These are phyloP conservation scores for Penicillium silybi DNA, from an alignment of 495 filamentous ascomycete species.

Conservation along the genomic window DNA sequence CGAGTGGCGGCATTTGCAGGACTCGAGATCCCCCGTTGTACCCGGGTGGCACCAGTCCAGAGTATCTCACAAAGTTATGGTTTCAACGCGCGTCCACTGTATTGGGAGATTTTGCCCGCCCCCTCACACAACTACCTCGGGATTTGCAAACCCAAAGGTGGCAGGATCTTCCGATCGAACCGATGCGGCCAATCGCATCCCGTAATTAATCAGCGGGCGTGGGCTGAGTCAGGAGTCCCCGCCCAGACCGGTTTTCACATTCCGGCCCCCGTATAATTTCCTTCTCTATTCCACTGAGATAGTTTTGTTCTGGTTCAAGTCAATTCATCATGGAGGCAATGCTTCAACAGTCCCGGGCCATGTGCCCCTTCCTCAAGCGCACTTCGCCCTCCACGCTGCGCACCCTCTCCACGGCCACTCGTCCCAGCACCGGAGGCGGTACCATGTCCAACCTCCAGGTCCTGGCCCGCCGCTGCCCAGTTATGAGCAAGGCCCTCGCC, in stretches of 20 bases:
- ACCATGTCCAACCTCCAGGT: conserved; percentile 97
- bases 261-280: not conserved
- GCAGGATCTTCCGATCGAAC: conserved; percentile 1
- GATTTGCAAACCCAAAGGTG: not conserved
- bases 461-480: conserved; percentile 88
- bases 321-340: conserved; percentile 74
- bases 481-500: conserved; percentile 96
- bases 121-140: not conserved
- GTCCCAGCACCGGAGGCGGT: conserved; percentile 68
- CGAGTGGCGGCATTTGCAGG: not conserved
- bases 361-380: conserved; percentile 97
- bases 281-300: conserved; percentile 1
- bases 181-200: conserved; percentile 4
- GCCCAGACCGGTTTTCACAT: conserved; percentile 9
- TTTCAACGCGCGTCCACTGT: not conserved
- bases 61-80: not conserved
- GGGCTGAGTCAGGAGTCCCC: conserved; percentile 9
- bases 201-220: conserved; percentile 1
- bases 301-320: conserved; percentile 5
- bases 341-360: conserved; percentile 85
- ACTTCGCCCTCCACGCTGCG: conserved; percentile 86
- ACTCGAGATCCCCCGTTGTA: not conserved
- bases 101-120: not conserved
- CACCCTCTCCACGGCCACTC: conserved; percentile 77
- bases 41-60: not conserved